These are phyloP conservation scores for Arabidopsis arenosa DNA, from an alignment of 345 rosid genomes.

Conservation along the genomic window DNA sequence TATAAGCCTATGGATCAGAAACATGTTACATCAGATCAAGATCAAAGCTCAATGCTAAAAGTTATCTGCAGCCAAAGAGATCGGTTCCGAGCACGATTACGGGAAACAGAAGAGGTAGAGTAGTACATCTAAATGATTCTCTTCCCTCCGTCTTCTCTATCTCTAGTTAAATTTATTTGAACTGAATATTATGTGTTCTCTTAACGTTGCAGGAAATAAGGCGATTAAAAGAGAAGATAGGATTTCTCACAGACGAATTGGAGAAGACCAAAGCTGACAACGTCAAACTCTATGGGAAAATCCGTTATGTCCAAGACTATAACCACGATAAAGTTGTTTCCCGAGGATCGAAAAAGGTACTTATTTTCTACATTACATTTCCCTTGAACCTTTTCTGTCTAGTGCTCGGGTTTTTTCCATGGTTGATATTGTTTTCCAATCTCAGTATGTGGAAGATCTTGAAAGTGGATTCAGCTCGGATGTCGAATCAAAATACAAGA, in stretches of 20 bases:
- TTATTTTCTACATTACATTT: neutral
- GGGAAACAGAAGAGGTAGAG: slow-evolving; percentile 90
- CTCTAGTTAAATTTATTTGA: slow-evolving; percentile 11
- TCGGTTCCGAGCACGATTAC: slow-evolving; percentile 82
- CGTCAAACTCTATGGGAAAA: slow-evolving; percentile 93
- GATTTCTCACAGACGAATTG: slow-evolving; percentile 69
- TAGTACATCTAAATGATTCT: slow-evolving; percentile 5
- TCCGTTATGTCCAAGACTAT: slow-evolving; percentile 96
- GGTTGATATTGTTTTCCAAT: slow-evolving; percentile 16
- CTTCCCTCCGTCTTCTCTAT: neutral
- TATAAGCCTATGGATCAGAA: slow-evolving; percentile 70
- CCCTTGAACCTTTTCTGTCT: slow-evolving; percentile 1
- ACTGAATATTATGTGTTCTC: neutral
- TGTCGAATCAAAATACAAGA: slow-evolving; percentile 96
- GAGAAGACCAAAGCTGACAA: slow-evolving; percentile 97
- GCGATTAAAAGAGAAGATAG: slow-evolving; percentile 85
- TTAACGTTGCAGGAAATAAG: slow-evolving; percentile 71
- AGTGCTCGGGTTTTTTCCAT: slow-evolving; percentile 7
- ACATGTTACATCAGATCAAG: slow-evolving; percentile 81
- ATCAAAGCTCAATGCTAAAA: slow-evolving; percentile 97
- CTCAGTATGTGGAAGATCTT: slow-evolving; percentile 80
- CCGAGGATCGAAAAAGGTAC: slow-evolving; percentile 93
- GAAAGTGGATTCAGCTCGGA: slow-evolving; percentile 95
- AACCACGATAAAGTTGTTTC: slow-evolving; percentile 92
- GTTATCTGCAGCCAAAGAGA: slow-evolving; percentile 96